Base-by-base conservation (phyloP, 1,284 basidiomycete genomes). In the Cutaneotrichosporon sp. region DNA sequence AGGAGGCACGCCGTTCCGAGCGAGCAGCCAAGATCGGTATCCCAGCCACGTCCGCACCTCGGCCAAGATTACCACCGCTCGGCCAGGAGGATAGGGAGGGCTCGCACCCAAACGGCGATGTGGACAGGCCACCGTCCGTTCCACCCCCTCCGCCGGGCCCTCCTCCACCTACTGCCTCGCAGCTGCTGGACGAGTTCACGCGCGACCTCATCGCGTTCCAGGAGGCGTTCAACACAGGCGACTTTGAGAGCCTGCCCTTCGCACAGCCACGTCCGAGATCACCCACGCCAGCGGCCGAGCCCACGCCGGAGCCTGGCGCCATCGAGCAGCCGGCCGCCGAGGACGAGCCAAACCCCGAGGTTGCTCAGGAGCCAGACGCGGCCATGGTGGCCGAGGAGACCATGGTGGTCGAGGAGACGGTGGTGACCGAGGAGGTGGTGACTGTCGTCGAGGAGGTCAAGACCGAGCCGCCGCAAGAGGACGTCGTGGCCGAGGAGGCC, bases 121-220 rank as follows among this genome's bases (percentile, higher is more conserved):
- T 31, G 13, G 59, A 65, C 36, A 20, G 47, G 27, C 10, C 5
- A 34, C 42, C 33, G 25, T 53, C 25, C 18, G 47, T 14, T 13
- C 8, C n/a, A 27, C 49, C 25, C n/a, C n/a, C n/a, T n/a, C 18
- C 46, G n/a, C 10, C 46, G 13, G 25, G 24, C 34, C 53, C 65
- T 13, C 50, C 66, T 57, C 54, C 24, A 9, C 65, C 58, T 27
- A 53, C 65, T 16, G 89, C 88, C 52, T 87, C 89, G 83, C 87
- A 86, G 78, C 83, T 90, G 81, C 90, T 95, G 87, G 91, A 93
- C 77, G 89, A 89, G 70, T 81, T 95, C 6, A 91, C 91, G 85
- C 85, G 89, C 71, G 91, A 94, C 74, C 79, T 95, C 45, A 90
- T 92, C 66, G 82, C 80, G 52, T 95, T 95, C 75, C 92, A 95